Base-by-base conservation (phyloP, 345 rosid genomes). In the Citropsis articulata region DNA sequence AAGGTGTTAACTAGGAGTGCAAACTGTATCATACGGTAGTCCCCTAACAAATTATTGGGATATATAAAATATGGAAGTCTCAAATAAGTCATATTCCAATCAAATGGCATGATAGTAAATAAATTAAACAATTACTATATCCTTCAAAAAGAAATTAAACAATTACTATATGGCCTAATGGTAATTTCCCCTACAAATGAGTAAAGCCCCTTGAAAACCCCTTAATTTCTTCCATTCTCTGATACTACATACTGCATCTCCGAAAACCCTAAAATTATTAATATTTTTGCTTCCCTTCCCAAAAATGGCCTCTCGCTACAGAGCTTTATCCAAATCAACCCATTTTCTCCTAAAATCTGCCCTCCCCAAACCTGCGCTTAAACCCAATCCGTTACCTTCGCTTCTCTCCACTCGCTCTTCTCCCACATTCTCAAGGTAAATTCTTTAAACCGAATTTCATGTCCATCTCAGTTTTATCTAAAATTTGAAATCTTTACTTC, bases 271-370 rank as follows among this genome's bases (percentile, higher is more conserved):
- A 55, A 57, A 33, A 61, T 61, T 73, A 12, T 61, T 73, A 12
- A 9, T 16, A 14, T 19, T 21, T 19, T 72, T 9, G 10, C 59
- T 63, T 25, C 45, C 16, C 31, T 69, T 8, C 50, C 22, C 59
- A 21, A 57, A 78, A 82, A 90, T 95, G 98, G 98, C 98, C 59
- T 88, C 87, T 66, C 91, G 95, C 53, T 90, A 79, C 80, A 82
- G 98, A 83, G 88, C 98, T 67, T 76, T 92, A 27, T 84, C 91
- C 24, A 93, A 81, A 76, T 89, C 98, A 42, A 71, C 91, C 53
- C 35, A 85, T 25, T 85, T 90, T 45, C 66, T 86, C 73, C 80
- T 93, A 74, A 92, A 88, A 83, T 87, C 91, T 24, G 74, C 89
- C 62, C 69, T 88, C 77, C 75, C 74, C 83, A 93, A 89, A 75